Evolutionary conservation across 2,329 filamentous ascomycete species (phyloP).

Genomic region (Aspergillus uvarum): DNA sequence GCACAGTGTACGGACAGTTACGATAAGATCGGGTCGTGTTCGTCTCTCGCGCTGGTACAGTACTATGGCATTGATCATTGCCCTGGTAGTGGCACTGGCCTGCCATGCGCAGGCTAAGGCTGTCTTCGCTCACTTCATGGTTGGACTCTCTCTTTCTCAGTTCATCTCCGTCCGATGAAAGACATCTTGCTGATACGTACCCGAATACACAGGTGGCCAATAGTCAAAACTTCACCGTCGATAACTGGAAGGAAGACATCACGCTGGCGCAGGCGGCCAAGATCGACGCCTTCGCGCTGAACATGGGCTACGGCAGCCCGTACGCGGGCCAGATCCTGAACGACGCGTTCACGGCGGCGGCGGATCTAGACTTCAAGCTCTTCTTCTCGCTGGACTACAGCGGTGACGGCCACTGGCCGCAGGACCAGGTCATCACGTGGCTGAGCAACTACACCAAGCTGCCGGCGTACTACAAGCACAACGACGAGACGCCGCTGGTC

Average conservation of each 20-base stretch:
- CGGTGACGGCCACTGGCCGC: constrained; percentile 32
- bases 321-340: constrained; percentile 22
- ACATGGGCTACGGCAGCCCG: constrained; percentile 32
- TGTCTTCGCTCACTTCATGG: constrained; percentile 39
- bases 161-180: neutral
- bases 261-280: constrained; percentile 34
- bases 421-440: constrained; percentile 25
- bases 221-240: constrained; percentile 22
- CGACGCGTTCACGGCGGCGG: constrained; percentile 29
- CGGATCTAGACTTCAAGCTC: constrained; percentile 30
- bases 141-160: constrained; percentile 7
- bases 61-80: neutral
- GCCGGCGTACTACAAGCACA: constrained; percentile 28
- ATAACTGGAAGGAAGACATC: constrained; percentile 37
- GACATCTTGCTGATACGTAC: neutral
- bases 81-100: constrained; percentile 4
- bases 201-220: constrained; percentile 25
- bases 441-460: constrained; percentile 28
- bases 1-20: neutral
- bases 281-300: constrained; percentile 46
- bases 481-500: constrained; percentile 35
- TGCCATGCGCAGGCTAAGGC: constrained; percentile 19
- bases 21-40: neutral
- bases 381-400: constrained; percentile 43
- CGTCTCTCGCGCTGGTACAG: neutral